Evolutionary conservation across 2,329 filamentous ascomycete species (phyloP).

Genomic region (Aspergillus brasiliensis): DNA sequence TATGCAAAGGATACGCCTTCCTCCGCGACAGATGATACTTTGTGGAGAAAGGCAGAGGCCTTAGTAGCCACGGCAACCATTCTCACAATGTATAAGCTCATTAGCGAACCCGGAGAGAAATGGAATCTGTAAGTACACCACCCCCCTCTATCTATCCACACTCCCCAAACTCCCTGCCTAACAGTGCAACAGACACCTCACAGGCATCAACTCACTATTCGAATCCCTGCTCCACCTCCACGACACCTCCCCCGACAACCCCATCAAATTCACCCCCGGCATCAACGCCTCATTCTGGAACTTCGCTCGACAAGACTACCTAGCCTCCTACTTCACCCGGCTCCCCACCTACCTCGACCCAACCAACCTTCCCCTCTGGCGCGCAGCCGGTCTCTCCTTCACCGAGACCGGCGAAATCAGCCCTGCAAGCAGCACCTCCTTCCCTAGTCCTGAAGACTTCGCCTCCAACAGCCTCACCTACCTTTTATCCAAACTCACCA

Average conservation of each 20-base stretch:
- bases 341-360: constrained; percentile 60
- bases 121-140: constrained; percentile 52
- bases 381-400: constrained; percentile 60
- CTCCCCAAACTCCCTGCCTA: not conserved
- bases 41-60: constrained; percentile 56
- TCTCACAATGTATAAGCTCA: constrained; percentile 63
- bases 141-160: not conserved
- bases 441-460: constrained; percentile 58
- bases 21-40: constrained; percentile 11
- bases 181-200: constrained; percentile 52
- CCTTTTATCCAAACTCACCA: constrained; percentile 64
- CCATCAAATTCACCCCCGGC: constrained; percentile 49
- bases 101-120: constrained; percentile 62
- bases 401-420: constrained; percentile 52
- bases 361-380: constrained; percentile 60
- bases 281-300: constrained; percentile 65
- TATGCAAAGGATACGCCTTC: constrained; percentile 15
- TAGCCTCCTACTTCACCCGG: constrained; percentile 63
- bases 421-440: constrained; percentile 32
- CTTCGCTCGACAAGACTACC: constrained; percentile 63
- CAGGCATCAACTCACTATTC: constrained; percentile 61
- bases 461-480: constrained; percentile 64
- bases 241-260: constrained; percentile 13
- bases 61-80: constrained; percentile 63
- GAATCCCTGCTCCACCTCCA: constrained; percentile 44